Percentiles rank a stretch among this genome's conserved stretches.
Conservation (phyloP, 1,284 basidiomycete species). For the Tilletiopsis washingtonensis region DNA sequence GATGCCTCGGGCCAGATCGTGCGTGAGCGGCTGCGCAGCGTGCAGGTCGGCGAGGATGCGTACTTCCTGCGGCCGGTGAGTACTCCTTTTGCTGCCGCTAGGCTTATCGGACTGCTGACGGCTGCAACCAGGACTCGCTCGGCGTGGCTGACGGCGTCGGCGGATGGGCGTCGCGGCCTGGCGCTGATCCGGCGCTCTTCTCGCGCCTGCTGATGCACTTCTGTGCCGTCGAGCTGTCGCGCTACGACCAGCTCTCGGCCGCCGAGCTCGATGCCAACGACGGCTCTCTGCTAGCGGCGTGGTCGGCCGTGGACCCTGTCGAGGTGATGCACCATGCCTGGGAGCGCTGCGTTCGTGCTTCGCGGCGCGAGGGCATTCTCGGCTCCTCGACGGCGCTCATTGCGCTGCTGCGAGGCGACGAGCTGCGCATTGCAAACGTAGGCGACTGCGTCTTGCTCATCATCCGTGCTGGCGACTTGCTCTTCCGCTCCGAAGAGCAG, state of each 20-base stretch:
- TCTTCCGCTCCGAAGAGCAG: conserved; percentile 86
- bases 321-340: conserved; percentile 57
- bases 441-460: conserved; percentile 80
- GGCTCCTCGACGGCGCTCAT: conserved; percentile 56
- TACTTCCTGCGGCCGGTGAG: conserved; percentile 62
- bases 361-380: conserved; percentile 52
- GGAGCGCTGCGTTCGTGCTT: conserved; percentile 51
- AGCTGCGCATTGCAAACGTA: conserved; percentile 79
- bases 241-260: conserved; percentile 3
- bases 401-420: conserved; percentile 59
- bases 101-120: background rate
- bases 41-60: conserved; percentile 75
- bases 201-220: conserved; percentile 79
- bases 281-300: conserved; percentile 23
- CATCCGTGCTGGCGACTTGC: conserved; percentile 66
- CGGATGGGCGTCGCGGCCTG: conserved; percentile 62
- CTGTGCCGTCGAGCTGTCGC: conserved; percentile 56
- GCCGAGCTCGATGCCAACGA: conserved; percentile 19
- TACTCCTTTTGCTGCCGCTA: background rate
- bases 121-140: conserved; percentile 58
- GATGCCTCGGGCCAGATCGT: conserved; percentile 35
- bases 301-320: conserved; percentile 50
- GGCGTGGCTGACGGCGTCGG: conserved; percentile 84
- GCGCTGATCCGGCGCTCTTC: conserved; percentile 63
- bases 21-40: conserved; percentile 50